Evolutionary conservation across 805 yeast species (phyloP).

Genomic region (Kodamaea restingae): DNA sequence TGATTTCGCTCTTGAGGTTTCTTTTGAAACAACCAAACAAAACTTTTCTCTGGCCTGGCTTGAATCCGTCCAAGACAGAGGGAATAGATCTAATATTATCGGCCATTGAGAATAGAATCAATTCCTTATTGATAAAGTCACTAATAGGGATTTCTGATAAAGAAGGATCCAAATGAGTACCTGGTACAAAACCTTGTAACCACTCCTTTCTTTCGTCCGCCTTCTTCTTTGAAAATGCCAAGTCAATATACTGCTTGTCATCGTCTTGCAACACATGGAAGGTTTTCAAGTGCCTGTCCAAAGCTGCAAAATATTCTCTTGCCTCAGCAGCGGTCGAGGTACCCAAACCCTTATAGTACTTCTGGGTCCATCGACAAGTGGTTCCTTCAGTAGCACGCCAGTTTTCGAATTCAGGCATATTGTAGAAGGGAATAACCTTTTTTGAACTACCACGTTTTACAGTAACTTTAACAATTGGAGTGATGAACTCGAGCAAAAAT

Average conservation of each 20-base stretch:
- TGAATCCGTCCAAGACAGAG: conserved; percentile 87
- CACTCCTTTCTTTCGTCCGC: conserved; percentile 98
- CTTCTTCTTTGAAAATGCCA: conserved; percentile 90
- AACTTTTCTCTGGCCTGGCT: conserved; percentile 96
- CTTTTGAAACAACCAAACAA: conserved; percentile 82
- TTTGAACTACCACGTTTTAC: conserved; percentile 57
- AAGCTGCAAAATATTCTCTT: conserved; percentile 79
- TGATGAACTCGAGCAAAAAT: conserved; percentile 86
- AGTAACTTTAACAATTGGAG: conserved; percentile 92
- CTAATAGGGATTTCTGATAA: conserved; percentile 77
- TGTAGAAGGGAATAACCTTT: conserved; percentile 72
- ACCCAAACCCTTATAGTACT: conserved; percentile 98
- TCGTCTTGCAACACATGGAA: conserved; percentile 78
- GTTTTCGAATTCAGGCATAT: conserved; percentile 90
- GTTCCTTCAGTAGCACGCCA: conserved; percentile 88
- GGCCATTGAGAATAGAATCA: conserved; percentile 93
- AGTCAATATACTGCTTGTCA: conserved; percentile 75
- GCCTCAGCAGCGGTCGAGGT: conserved; percentile 82
- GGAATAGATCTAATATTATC: conserved; percentile 96
- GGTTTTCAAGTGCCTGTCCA: conserved; percentile 80
- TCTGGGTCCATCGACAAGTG: conserved; percentile 77
- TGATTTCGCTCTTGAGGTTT: conserved; percentile 71
- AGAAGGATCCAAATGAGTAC: conserved; percentile 83
- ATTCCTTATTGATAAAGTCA: conserved; percentile 91
- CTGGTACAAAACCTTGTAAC: conserved; percentile 87